phyloP scores from a whole-genome alignment of 2,329 filamentous ascomycete species.

The Sporothrix phasma region DNA sequence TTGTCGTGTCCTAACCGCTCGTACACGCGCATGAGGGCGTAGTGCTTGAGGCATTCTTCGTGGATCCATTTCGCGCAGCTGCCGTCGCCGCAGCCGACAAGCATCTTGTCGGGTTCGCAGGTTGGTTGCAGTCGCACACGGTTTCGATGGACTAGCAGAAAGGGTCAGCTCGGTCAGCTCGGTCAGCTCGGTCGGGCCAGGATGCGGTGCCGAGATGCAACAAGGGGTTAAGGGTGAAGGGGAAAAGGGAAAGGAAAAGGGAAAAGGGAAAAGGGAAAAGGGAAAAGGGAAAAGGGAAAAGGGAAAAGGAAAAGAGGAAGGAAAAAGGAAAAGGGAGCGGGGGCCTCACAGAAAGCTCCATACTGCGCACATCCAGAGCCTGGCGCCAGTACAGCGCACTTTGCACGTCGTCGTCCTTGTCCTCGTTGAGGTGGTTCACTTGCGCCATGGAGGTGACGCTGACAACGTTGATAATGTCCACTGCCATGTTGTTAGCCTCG shows the following conservation, averaged over 20 bases:
- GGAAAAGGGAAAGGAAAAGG: too few relatives aligned
- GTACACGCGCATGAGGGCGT: constrained; percentile 41
- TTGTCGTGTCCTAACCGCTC: constrained; percentile 40
- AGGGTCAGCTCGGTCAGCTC: not conserved
- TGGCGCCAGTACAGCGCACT: constrained; percentile 55
- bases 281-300: too few relatives aligned
- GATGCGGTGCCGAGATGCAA: too few relatives aligned
- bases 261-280: too few relatives aligned
- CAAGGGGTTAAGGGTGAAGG: not conserved
- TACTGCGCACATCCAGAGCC: constrained; percentile 46
- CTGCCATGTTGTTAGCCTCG: constrained; percentile 25
- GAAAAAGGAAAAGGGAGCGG: too few relatives aligned
- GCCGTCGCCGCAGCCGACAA: constrained; percentile 47
- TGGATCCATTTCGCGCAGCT: constrained; percentile 54
- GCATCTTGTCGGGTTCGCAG: constrained; percentile 52
- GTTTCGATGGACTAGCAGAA: constrained; percentile 39
- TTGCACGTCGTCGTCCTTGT: constrained; percentile 54
- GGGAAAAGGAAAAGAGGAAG: too few relatives aligned
- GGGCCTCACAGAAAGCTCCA: constrained; percentile 51
- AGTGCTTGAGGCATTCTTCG: constrained; percentile 50
- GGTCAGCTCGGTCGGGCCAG: not conserved
- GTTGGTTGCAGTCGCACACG: constrained; percentile 49
- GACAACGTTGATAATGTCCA: constrained; percentile 66
- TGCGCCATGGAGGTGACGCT: constrained; percentile 53
- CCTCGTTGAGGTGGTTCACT: constrained; percentile 60